These are phyloP conservation scores for Lasiodiplodia hormozganensis DNA, from an alignment of 2,329 filamentous ascomycete genomes.

Conservation along the genomic window DNA sequence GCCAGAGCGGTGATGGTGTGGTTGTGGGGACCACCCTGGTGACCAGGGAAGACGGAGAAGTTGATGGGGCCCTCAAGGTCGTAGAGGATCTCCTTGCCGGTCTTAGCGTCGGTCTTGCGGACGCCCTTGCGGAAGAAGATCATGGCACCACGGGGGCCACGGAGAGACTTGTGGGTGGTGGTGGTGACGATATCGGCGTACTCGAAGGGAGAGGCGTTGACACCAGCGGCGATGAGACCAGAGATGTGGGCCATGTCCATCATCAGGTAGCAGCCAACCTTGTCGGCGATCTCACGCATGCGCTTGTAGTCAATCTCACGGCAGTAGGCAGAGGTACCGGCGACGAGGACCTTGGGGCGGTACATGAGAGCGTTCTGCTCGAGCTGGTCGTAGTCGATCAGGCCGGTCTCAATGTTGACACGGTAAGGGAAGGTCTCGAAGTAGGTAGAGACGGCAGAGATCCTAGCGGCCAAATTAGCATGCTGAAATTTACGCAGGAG, in stretches of 20 bases:
- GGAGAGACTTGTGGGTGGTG: slow-evolving; percentile 96
- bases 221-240: slow-evolving; percentile 88
- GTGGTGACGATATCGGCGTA: slow-evolving; percentile 96
- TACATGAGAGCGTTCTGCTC: slow-evolving; percentile 88
- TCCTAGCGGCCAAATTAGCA: slow-evolving; percentile 53
- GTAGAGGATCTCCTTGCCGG: slow-evolving; percentile 84
- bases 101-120: slow-evolving; percentile 81
- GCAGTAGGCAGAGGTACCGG: slow-evolving; percentile 94
- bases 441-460: slow-evolving; percentile 98
- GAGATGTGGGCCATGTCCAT: slow-evolving; percentile 99
- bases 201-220: slow-evolving; percentile 87
- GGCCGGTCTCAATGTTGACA: slow-evolving; percentile 84
- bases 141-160: slow-evolving; percentile 93
- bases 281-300: slow-evolving; percentile 90
- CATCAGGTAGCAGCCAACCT: slow-evolving; percentile 89
- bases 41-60: slow-evolving; percentile 94
- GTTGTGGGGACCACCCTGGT: slow-evolving; percentile 98
- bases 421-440: slow-evolving; percentile 98
- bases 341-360: slow-evolving; percentile 93
- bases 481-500: not conserved
- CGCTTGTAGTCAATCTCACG: slow-evolving; percentile 93
- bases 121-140: slow-evolving; percentile 98
- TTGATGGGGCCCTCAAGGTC: slow-evolving; percentile 95
- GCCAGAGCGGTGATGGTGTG: slow-evolving; percentile 97
- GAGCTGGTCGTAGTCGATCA: slow-evolving; percentile 93